A percentile compares a stretch with the other conserved stretches of the same genome.
These are phyloP conservation scores for Myochromella boudieri DNA, from an alignment of 768 basidiomycete genomes.

Conservation along the genomic window DNA sequence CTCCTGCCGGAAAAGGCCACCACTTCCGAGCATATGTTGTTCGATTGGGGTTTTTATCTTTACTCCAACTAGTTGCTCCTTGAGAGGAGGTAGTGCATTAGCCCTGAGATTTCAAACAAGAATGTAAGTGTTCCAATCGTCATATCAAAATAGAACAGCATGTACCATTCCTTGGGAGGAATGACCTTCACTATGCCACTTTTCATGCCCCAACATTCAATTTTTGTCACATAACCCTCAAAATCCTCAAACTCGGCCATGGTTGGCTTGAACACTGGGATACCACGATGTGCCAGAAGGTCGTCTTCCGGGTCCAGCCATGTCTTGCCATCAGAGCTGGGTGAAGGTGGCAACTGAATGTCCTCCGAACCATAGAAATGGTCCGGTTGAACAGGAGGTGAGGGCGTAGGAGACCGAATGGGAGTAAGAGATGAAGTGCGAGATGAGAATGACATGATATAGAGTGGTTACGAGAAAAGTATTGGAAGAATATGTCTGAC, in stretches of 20 bases:
- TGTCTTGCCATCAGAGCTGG: constrained; percentile 57
- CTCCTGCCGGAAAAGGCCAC: constrained; percentile 85
- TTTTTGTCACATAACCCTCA: constrained; percentile 82
- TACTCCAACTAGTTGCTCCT: constrained; percentile 67
- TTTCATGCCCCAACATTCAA: constrained; percentile 87
- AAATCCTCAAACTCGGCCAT: constrained; percentile 93
- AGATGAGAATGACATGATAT: constrained; percentile 33
- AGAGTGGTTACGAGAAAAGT: constrained; percentile 9
- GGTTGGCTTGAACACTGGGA: constrained; percentile 94
- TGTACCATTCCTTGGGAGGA: constrained; percentile 92
- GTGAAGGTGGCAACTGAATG: constrained; percentile 53
- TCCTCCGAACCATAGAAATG: constrained; percentile 74
- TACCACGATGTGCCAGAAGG: constrained; percentile 80
- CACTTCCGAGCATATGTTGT: constrained; percentile 86
- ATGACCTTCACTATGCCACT: constrained; percentile 97
- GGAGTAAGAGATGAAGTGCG: constrained; percentile 44
- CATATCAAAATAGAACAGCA: constrained; percentile 10
- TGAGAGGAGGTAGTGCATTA: constrained; percentile 68
- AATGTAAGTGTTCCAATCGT: constrained; percentile 18
- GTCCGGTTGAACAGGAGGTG: constrained; percentile 67
- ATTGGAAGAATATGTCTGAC: too few species aligned
- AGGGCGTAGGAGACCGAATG: constrained; percentile 55
- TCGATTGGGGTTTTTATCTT: constrained; percentile 91
- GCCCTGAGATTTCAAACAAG: constrained; percentile 44
- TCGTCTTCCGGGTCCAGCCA: constrained; percentile 83